Evolutionary conservation across 164 flowering plant species (phyloP), one percentile per base, ranked within the genome.

Genomic region (Vitis rotundifolia): DNA sequence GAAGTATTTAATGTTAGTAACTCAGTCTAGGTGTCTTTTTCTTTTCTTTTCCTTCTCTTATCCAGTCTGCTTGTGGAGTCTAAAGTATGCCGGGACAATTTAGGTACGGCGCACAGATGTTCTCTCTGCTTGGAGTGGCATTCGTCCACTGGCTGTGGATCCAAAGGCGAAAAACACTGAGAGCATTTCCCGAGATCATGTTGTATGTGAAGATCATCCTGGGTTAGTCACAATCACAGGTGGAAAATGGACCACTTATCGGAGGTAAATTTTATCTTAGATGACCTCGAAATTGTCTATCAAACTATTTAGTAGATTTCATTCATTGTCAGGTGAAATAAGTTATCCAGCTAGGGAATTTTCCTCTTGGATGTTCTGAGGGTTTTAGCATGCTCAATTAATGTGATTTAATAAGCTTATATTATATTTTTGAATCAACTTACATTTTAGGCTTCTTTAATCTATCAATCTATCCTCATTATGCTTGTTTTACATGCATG

Each of bases 61-160:
- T 64, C 37, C 59, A 28, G 37, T 69, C 64, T 71, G 11, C 44
- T 73, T 65, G 28, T 66, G 69, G 44, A 16, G 65, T 49, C 49
- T 22, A 63, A 59, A 74, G 11, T 31, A 37, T 57, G 31, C 37
- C 49, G n/a, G 44, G 59, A 64, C 31, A 67, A 64, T 73, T 22
- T 68, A 96, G 99, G 99, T 93, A 50, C 82, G 99, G 8, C 94
- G 99, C 11, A 71, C 80, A 44, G 99, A 96, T 89, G 97, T 96
- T 77, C 96, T 93, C 66, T 93, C 99, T 71, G 98, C 99, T 56
- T 96, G 99, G 98, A 96, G 99, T 88, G 99, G 99, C 61, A 93
- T 96, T 72, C 97, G 99, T 22, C 99, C 99, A 71, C 78, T 96
- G 81, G 97, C 99, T 29, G 75, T 72, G 54, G 98, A 96, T 76